phyloP scores from a whole-genome alignment of 2,329 filamentous ascomycete species.

The Botrytis galanthina region DNA sequence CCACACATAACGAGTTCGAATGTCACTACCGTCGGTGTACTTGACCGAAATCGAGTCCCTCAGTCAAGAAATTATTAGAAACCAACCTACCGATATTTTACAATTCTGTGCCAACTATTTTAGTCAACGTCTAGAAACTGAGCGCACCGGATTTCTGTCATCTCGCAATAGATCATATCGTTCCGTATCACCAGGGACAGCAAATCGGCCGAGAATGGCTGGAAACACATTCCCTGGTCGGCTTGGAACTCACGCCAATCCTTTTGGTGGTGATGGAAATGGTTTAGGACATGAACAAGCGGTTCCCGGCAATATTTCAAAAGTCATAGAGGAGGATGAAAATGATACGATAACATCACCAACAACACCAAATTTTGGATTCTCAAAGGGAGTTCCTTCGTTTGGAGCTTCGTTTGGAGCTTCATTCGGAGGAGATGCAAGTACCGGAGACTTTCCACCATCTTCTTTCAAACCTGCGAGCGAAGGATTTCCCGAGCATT shows the following conservation, averaged over 20 bases:
- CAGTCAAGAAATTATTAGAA: constrained; percentile 57
- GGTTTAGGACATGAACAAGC: constrained; percentile 35
- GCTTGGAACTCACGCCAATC: constrained; percentile 66
- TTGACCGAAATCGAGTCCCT: constrained; percentile 62
- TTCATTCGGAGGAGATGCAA: constrained; percentile 48
- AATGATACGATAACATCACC: constrained; percentile 77
- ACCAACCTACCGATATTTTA: constrained; percentile 61
- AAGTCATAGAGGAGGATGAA: constrained; percentile 53
- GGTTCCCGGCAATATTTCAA: constrained; percentile 57
- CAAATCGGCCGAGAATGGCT: constrained; percentile 55
- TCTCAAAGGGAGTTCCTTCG: constrained; percentile 40
- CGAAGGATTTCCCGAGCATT: constrained; percentile 82
- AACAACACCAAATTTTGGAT: constrained; percentile 60
- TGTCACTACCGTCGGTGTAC: constrained; percentile 55
- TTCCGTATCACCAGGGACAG: constrained; percentile 41
- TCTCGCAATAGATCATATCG: constrained; percentile 27
- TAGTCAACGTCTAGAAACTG: constrained; percentile 60
- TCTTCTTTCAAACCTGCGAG: constrained; percentile 42
- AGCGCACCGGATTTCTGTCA: constrained; percentile 57
- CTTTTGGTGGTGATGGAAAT: constrained; percentile 58
- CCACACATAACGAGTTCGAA: constrained; percentile 31
- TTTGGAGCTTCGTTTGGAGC: constrained; percentile 35
- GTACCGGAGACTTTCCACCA: constrained; percentile 45
- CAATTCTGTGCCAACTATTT: constrained; percentile 72
- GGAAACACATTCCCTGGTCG: constrained; percentile 74